phyloP scores from a whole-genome alignment of 2,329 filamentous ascomycete genomes.

The Aspergillus quadricinctus region DNA sequence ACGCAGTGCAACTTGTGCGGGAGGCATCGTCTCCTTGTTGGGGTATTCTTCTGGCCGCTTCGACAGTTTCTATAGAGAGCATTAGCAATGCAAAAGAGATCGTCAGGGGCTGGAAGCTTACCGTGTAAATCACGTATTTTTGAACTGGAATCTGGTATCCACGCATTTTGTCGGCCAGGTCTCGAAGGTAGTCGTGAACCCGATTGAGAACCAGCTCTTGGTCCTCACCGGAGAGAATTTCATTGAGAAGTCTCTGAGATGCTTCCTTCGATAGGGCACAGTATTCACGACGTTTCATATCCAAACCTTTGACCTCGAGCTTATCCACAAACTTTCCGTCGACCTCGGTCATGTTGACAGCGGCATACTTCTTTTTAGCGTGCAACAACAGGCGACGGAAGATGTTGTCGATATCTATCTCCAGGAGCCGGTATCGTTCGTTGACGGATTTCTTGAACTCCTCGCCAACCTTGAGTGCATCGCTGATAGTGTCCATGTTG shows the following conservation, averaged over 20 bases:
- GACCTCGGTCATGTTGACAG: slow-evolving; percentile 85
- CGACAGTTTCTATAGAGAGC: slow-evolving; percentile 65
- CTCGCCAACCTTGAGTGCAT: slow-evolving; percentile 84
- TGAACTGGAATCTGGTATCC: slow-evolving; percentile 67
- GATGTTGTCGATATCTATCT: slow-evolving; percentile 97
- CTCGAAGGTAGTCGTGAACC: slow-evolving; percentile 88
- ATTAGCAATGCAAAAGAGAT: slow-evolving; percentile 12
- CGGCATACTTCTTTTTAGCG: slow-evolving; percentile 99
- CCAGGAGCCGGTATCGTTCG: slow-evolving; percentile 82
- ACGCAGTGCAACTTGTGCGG: slow-evolving; percentile 89
- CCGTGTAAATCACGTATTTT: slow-evolving; percentile 95
- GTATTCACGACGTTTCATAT: slow-evolving; percentile 97
- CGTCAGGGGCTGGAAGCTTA: slow-evolving; percentile 25
- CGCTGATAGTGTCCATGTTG: slow-evolving; percentile 87
- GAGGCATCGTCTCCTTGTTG: slow-evolving; percentile 91
- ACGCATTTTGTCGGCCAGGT: slow-evolving; percentile 82
- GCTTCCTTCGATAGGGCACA: slow-evolving; percentile 94
- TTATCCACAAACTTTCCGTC: slow-evolving; percentile 90
- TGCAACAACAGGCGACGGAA: slow-evolving; percentile 91
- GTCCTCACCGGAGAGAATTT: slow-evolving; percentile 91
- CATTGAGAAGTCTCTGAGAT: slow-evolving; percentile 82
- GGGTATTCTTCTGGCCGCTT: slow-evolving; percentile 92
- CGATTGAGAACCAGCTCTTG: slow-evolving; percentile 80
- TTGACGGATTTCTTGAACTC: slow-evolving; percentile 97
- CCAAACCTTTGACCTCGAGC: slow-evolving; percentile 95